Conservation (phyloP, 192 early-diverging fungal species). For the Geranomyces variabilis region DNA sequence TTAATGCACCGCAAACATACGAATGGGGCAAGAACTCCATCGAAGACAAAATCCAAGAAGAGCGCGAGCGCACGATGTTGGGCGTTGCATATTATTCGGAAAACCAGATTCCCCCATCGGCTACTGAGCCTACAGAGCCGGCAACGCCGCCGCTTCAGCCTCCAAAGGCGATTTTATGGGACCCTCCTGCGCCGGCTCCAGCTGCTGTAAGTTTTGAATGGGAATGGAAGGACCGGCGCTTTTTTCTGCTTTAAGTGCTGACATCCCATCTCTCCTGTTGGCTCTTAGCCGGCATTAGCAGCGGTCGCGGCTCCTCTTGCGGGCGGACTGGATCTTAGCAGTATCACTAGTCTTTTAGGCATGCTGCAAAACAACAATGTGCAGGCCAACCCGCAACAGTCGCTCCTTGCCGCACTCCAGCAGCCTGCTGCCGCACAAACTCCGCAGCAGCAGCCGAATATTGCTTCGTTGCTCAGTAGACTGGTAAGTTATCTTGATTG, state of each 20-base stretch:
- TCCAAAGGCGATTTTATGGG: constrained; percentile 16
- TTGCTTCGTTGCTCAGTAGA: too few species aligned
- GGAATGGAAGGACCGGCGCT: neutral
- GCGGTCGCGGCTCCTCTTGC: neutral
- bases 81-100: constrained; percentile 24
- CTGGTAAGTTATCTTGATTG: too few species aligned
- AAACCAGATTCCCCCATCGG: constrained; percentile 25
- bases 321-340: neutral
- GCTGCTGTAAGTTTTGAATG: constrained; percentile 14
- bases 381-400: neutral
- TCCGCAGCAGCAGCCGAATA: too few species aligned
- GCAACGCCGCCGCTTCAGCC: neutral
- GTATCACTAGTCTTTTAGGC: neutral
- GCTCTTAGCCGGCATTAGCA: neutral
- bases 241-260: neutral
- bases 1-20: constrained; percentile 2
- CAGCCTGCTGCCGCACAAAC: too few species aligned
- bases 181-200: neutral
- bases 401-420: too few species aligned
- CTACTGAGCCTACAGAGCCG: constrained; percentile 27
- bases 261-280: too few species aligned
- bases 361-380: neutral
- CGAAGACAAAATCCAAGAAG: constrained; percentile 21
- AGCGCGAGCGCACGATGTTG: constrained; percentile 21
- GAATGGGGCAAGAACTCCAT: constrained; percentile 31